A percentile compares a stretch with the other conserved stretches of the same genome.
Conservation (phyloP, 306 rosid species). For the Oxytropis ochrocephala region DNA sequence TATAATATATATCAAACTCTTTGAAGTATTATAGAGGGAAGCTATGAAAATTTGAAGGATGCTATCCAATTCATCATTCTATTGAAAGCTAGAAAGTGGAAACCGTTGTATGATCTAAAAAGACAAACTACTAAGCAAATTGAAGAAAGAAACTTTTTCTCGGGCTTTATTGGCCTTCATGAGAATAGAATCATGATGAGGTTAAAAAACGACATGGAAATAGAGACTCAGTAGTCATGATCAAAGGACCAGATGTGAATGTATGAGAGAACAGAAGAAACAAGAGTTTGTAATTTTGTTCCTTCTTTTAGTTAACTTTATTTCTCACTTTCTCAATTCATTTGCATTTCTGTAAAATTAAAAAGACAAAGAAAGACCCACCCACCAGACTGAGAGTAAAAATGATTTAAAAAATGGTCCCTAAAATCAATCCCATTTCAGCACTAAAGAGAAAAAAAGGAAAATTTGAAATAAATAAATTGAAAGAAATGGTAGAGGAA, state of each 20-base stretch:
- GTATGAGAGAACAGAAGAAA: slow-evolving; percentile 38
- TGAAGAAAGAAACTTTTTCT: slow-evolving; percentile 28
- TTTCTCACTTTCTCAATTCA: slow-evolving; percentile 4
- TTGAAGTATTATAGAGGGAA: not conserved
- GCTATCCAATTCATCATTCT: slow-evolving; percentile 18
- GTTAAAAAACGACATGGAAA: slow-evolving; percentile 46
- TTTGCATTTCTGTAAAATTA: not conserved
- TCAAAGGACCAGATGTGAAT: slow-evolving; percentile 65
- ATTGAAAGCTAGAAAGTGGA: slow-evolving; percentile 3
- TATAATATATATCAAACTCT: slow-evolving; percentile 11
- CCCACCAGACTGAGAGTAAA: not conserved
- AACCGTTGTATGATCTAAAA: not conserved
- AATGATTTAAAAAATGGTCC: slow-evolving; percentile 18
- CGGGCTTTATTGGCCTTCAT: slow-evolving; percentile 42
- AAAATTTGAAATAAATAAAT: not conserved
- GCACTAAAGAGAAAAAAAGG: not conserved
- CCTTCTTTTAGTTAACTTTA: slow-evolving; percentile 40
- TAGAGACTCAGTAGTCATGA: slow-evolving; percentile 48
- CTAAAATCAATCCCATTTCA: slow-evolving; percentile 21
- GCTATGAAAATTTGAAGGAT: not conserved
- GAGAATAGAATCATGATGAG: slow-evolving; percentile 35
- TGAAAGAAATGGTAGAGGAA: not conserved
- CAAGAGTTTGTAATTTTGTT: slow-evolving; percentile 45
- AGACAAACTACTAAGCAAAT: not conserved
- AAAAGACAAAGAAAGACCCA: not conserved